Evolutionary conservation across 257 asterid genomes (phyloP).

Genomic region (Haberlea rhodopensis): DNA sequence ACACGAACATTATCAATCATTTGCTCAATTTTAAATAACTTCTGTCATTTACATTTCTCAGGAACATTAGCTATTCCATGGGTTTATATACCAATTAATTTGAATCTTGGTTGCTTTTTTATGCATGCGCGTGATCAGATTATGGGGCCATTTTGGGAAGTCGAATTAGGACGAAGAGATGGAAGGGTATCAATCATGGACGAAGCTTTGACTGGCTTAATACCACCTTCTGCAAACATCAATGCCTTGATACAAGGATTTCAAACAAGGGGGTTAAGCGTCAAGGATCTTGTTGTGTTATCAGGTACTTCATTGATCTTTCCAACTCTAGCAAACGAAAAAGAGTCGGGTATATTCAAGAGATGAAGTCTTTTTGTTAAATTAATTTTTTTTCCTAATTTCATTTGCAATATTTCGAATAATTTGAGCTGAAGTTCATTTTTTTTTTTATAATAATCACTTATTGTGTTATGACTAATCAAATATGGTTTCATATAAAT

Average conservation of each 20-base stretch:
- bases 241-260: slow-evolving; percentile 35
- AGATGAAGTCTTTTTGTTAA: too few relatives aligned
- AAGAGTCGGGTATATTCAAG: too few relatives aligned
- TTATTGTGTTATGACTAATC: too few relatives aligned
- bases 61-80: too few relatives aligned
- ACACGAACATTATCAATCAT: too few relatives aligned
- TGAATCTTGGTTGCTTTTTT: not conserved
- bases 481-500: too few relatives aligned
- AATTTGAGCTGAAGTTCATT: too few relatives aligned
- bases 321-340: too few relatives aligned
- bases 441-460: too few relatives aligned
- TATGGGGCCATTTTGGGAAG: slow-evolving; percentile 44
- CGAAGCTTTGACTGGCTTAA: slow-evolving; percentile 29
- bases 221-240: slow-evolving; percentile 35
- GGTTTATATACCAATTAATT: not conserved
- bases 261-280: slow-evolving; percentile 31
- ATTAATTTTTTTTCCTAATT: too few relatives aligned
- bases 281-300: slow-evolving; percentile 46
- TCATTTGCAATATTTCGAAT: too few relatives aligned
- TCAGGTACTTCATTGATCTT: slow-evolving; percentile 32
- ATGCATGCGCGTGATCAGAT: slow-evolving; percentile 23
- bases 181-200: slow-evolving; percentile 35
- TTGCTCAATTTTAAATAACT: not conserved
- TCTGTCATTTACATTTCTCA: too few relatives aligned
- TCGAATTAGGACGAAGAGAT: slow-evolving; percentile 48